Evolutionary conservation across 2,329 filamentous ascomycete species (phyloP), one percentile per base, ranked within the genome.

Genomic region (Fusarium devonianum): DNA sequence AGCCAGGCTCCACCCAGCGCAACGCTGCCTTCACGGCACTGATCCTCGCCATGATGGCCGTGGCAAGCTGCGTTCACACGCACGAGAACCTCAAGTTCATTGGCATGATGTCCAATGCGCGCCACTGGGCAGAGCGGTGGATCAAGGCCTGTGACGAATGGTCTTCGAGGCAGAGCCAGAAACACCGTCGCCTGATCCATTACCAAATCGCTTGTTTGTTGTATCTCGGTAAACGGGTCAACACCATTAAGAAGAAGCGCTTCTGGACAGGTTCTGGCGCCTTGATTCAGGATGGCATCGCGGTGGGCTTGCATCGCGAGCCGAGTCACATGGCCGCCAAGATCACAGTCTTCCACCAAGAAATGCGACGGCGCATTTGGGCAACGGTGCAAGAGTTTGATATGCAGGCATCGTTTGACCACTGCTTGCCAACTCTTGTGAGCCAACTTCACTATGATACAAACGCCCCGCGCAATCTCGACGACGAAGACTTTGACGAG

Each of bases 241-340:
- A 86, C 68, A 81, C 79, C 2, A 78, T 85, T 56, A 84, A 85
- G 73, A 85, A 85, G 76, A 85, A 85, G 75, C 75, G 81, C 10
- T 85, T 83, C 67, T 85, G 82, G 82, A 82, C 80, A 12, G 75
- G 76, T 28, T 75, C 82, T 1, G 81, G 82, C 1, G 73, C 77
- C 5, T 71, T 85, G 46, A 77, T 84, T 11, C 80, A 82, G 36
- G 79, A 85, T 40, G 81, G 79, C 44, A 79, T 85, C 48, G 78
- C 78, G 2, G 78, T 85, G 21, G 82, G 82, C 12, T 72, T 86
- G 35, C 83, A 86, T 59, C 78, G 80, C 13, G 83, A 85, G 62
- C 81, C 82, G 3, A 78, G 79, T 59, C 75, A 78, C 49, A 79
- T 83, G 71, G 73, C 71, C 13, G 75, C 77, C 44, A 79, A 78